These are phyloP conservation scores for Vitellaria paradoxa DNA, from an alignment of 179 eudicot species.

Conservation along the genomic window DNA sequence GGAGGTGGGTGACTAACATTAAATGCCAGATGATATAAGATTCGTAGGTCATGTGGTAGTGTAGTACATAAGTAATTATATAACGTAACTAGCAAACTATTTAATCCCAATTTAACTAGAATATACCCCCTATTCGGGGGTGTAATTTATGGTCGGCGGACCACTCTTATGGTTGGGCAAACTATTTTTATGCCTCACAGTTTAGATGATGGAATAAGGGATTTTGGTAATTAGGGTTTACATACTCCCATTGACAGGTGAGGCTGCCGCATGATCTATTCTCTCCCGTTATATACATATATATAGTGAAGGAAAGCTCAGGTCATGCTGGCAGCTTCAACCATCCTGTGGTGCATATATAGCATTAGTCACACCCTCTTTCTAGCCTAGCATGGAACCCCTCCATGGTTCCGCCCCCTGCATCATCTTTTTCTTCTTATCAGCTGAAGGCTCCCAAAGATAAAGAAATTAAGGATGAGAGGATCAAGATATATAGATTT, in stretches of 20 bases:
- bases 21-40: too few species aligned
- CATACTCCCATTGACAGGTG: slow-evolving; percentile 19
- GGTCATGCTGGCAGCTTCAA: slow-evolving; percentile 98
- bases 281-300: neutral
- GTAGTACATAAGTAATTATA: too few species aligned
- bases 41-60: too few species aligned
- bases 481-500: slow-evolving; percentile 3
- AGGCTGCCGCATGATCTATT: slow-evolving; percentile 21
- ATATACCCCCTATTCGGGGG: too few species aligned
- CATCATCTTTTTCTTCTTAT: neutral
- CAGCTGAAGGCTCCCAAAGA: neutral
- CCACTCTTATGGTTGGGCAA: too few species aligned
- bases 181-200: too few species aligned
- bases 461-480: neutral
- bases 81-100: too few species aligned
- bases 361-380: neutral
- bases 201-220: neutral
- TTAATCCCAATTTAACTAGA: too few species aligned
- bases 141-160: too few species aligned
- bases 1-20: too few species aligned
- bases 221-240: slow-evolving; percentile 8
- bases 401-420: neutral
- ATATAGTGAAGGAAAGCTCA: slow-evolving; percentile 17
- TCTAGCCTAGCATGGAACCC: neutral
- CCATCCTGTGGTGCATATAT: slow-evolving; percentile 45